A percentile compares a stretch with the other conserved stretches of the same genome.
phyloP scores from a whole-genome alignment of 2,329 filamentous ascomycete species.

The Falciphora oryzae region DNA sequence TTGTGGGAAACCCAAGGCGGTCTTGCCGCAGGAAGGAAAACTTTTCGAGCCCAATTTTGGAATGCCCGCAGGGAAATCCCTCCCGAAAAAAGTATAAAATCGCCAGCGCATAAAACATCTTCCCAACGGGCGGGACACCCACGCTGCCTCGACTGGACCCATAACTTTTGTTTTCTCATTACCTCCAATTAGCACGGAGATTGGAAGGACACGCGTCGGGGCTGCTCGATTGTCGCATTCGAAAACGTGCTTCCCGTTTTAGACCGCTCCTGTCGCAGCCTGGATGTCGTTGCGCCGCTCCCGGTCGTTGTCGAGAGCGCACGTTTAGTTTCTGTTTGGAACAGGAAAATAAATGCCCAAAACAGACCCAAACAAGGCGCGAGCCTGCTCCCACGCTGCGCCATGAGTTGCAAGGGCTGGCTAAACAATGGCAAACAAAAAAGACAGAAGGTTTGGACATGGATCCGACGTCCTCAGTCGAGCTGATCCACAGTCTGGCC shows the following conservation, averaged over 20 bases:
- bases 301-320: not conserved
- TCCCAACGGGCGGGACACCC: not conserved
- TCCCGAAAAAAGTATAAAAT: not conserved
- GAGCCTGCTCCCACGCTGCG: too few relatives aligned
- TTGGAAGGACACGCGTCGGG: not conserved
- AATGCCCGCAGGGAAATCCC: too few relatives aligned
- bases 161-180: not conserved
- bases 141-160: not conserved
- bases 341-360: not conserved
- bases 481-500: slow-evolving; percentile 28
- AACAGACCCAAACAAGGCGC: not conserved
- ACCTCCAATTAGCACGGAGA: not conserved
- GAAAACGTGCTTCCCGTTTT: not conserved
- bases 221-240: not conserved
- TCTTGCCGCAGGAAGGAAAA: too few relatives aligned
- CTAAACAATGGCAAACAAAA: not conserved
- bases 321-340: not conserved
- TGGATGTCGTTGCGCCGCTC: not conserved
- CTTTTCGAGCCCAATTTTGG: too few relatives aligned
- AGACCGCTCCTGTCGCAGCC: not conserved
- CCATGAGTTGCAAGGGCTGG: not conserved
- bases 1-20: not conserved
- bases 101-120: not conserved
- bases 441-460: too few relatives aligned
- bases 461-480: slow-evolving; percentile 23